Percentiles rank a stretch among this genome's conserved stretches.
Conservation (phyloP, 192 early-diverging fungal genomes). For the Podila epigama region DNA sequence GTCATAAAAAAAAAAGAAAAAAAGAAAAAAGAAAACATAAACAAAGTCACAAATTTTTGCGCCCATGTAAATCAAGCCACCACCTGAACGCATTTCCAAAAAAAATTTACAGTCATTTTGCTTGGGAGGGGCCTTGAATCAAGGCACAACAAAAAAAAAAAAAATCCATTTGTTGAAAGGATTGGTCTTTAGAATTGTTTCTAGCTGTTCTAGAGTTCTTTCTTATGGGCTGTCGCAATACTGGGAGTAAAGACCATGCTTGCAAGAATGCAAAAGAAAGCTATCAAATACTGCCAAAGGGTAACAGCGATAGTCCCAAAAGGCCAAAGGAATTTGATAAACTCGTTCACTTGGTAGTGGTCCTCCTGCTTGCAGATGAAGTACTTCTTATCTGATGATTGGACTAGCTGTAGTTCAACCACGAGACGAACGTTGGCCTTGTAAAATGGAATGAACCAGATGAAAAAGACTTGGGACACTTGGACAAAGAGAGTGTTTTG, state of each 20-base stretch:
- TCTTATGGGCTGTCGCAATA: too few relatives aligned
- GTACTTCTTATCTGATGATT: not conserved
- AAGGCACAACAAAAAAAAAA: too few relatives aligned
- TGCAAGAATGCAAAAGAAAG: not conserved
- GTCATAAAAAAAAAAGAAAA: not conserved
- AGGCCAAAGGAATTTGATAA: slow-evolving; percentile 12
- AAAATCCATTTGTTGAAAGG: too few relatives aligned
- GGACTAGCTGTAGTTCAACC: not conserved
- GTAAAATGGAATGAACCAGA: slow-evolving; percentile 10
- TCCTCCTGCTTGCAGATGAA: slow-evolving; percentile 13
- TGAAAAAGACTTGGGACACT: slow-evolving; percentile 6
- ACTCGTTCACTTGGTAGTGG: slow-evolving; percentile 8
- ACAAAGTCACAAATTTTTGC: not conserved
- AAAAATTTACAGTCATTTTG: too few relatives aligned
- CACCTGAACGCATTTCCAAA: not conserved
- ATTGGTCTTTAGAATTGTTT: too few relatives aligned
- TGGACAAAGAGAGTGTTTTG: slow-evolving; percentile 8
- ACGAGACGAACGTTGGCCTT: slow-evolving; percentile 1
- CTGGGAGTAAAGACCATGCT: too few relatives aligned
- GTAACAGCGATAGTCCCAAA: not conserved
- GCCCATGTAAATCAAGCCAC: not conserved
- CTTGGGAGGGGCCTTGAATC: too few relatives aligned
- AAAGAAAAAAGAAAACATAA: not conserved
- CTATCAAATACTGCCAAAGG: not conserved
- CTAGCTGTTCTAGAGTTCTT: too few relatives aligned